These are phyloP conservation scores for Mycosphaerella sp. DNA, from an alignment of 2,329 filamentous ascomycete species.

Conservation along the genomic window DNA sequence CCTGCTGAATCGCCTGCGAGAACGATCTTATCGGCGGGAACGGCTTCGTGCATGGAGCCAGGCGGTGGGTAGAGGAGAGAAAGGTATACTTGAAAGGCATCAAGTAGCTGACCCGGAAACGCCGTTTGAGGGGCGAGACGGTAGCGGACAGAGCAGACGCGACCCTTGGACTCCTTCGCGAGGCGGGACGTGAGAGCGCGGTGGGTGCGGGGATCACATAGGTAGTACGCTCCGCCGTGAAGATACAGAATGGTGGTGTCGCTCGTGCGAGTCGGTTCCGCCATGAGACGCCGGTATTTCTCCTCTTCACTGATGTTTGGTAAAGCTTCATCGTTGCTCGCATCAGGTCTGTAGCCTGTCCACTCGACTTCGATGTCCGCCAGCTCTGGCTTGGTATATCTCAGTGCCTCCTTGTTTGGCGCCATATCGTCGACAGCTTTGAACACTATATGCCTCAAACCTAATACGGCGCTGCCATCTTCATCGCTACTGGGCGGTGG, in stretches of 20 bases:
- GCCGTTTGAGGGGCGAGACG: conserved; percentile 67
- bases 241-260: conserved; percentile 65
- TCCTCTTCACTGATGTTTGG: conserved; percentile 56
- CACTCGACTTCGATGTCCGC: conserved; percentile 64
- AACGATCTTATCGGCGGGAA: conserved; percentile 61
- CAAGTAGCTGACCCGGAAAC: conserved; percentile 68
- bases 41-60: conserved; percentile 59
- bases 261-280: conserved; percentile 51
- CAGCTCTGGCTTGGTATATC: conserved; percentile 47
- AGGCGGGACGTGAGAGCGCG: conserved; percentile 54
- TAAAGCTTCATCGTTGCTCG: conserved; percentile 45
- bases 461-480: conserved; percentile 36
- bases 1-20: conserved; percentile 71
- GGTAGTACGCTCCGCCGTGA: conserved; percentile 69
- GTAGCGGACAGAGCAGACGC: conserved; percentile 67
- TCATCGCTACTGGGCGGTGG: conserved; percentile 49
- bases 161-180: conserved; percentile 60
- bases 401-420: conserved; percentile 41
- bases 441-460: conserved; percentile 50
- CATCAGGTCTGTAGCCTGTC: conserved; percentile 62
- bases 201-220: conserved; percentile 65
- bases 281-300: conserved; percentile 62
- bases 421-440: conserved; percentile 15
- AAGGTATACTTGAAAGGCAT: conserved; percentile 67
- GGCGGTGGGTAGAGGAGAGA: conserved; percentile 65